Conservation (phyloP, 2,329 filamentous ascomycete genomes). For the Botrytis byssoidea region DNA sequence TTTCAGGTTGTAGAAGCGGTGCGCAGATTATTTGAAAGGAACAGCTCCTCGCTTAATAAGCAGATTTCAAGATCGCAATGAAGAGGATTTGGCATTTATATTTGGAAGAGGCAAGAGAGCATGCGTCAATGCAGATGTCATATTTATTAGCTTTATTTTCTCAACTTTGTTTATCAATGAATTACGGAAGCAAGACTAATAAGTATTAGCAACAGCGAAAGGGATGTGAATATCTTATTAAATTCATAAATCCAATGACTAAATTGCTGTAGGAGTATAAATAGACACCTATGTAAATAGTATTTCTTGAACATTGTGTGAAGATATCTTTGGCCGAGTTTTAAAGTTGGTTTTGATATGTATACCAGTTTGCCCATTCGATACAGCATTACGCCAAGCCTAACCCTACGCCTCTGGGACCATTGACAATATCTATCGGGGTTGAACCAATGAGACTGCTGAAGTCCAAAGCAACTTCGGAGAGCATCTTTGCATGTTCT, state of each 20-base stretch:
- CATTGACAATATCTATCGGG: slow-evolving; percentile 22
- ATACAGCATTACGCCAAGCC: slow-evolving; percentile 29
- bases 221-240: neutral
- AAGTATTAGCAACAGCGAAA: neutral
- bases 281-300: neutral
- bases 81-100: slow-evolving; percentile 8
- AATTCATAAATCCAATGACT: neutral
- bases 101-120: slow-evolving; percentile 19
- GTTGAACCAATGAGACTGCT: slow-evolving; percentile 72
- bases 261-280: neutral
- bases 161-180: neutral
- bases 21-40: slow-evolving; percentile 22
- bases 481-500: slow-evolving; percentile 75
- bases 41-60: slow-evolving; percentile 22
- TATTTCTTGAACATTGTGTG: neutral
- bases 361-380: neutral
- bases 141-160: neutral
- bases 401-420: slow-evolving; percentile 45
- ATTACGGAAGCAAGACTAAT: neutral
- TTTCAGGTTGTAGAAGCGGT: slow-evolving; percentile 16
- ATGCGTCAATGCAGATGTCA: slow-evolving; percentile 1
- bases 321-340: neutral
- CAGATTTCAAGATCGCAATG: slow-evolving; percentile 9
- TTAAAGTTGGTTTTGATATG: neutral
- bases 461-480: slow-evolving; percentile 88